Percentiles rank a stretch among this genome's conserved stretches.
phyloP scores from a whole-genome alignment of 2,329 filamentous ascomycete species.

The Botrytis fabae region DNA sequence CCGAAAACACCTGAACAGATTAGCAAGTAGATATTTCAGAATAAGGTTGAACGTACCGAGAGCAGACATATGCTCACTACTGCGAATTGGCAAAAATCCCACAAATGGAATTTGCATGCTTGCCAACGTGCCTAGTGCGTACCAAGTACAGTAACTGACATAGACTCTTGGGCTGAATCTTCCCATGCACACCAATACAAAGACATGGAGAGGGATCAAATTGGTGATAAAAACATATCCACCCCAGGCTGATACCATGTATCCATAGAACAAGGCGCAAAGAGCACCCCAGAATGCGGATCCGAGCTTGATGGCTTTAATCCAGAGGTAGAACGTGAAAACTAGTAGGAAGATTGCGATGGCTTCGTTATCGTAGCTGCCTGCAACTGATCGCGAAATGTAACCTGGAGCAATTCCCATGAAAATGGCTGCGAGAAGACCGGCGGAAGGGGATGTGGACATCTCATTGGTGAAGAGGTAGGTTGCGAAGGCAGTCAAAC shows the following conservation, averaged over 20 bases:
- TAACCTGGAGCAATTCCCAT: constrained; percentile 98
- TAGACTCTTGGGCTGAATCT: constrained; percentile 92
- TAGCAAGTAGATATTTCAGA: constrained; percentile 21
- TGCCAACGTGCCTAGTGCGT: constrained; percentile 89
- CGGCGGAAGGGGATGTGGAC: constrained; percentile 91
- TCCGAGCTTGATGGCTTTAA: constrained; percentile 95
- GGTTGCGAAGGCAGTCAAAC: constrained; percentile 85
- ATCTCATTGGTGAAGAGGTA: constrained; percentile 98
- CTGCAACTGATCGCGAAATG: constrained; percentile 95
- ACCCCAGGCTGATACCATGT: constrained; percentile 99
- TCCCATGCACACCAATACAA: constrained; percentile 95
- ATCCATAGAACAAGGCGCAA: constrained; percentile 95
- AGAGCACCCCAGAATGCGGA: constrained; percentile 96
- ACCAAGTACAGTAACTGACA: constrained; percentile 98
- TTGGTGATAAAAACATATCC: constrained; percentile 99
- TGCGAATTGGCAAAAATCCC: constrained; percentile 92
- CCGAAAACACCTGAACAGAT: constrained; percentile 77
- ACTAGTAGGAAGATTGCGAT: constrained; percentile 99
- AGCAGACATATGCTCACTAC: constrained; percentile 97
- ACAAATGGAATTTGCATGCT: constrained; percentile 99
- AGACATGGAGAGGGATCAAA: constrained; percentile 87
- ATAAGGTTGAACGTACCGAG: constrained; percentile 61
- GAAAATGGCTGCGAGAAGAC: constrained; percentile 88
- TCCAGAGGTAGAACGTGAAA: constrained; percentile 98
- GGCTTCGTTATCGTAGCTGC: constrained; percentile 98